phyloP scores from a whole-genome alignment of 208 protist species.

The Crithidia acanthocephali region DNA sequence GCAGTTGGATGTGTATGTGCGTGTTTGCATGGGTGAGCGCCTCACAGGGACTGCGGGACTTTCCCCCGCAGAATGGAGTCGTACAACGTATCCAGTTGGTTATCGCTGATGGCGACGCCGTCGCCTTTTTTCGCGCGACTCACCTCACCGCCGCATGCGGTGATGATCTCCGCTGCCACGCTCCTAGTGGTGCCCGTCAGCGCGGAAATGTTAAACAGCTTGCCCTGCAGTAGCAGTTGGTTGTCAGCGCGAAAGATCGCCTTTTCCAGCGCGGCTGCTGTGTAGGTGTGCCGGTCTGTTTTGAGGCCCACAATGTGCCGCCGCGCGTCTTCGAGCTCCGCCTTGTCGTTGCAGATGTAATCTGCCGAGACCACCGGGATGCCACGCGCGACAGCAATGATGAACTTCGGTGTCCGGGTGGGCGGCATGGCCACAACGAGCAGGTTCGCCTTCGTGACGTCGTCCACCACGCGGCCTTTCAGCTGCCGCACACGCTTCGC shows the following conservation, averaged over 20 bases:
- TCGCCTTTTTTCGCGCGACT: constrained; percentile 26
- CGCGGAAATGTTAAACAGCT: constrained; percentile 43
- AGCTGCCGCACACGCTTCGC: constrained; percentile 46
- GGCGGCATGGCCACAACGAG: constrained; percentile 69
- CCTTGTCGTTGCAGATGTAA: constrained; percentile 40
- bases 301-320: constrained; percentile 50
- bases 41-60: constrained; percentile 10
- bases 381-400: constrained; percentile 77
- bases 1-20: neutral
- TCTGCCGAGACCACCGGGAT: constrained; percentile 73
- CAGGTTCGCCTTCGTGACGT: constrained; percentile 57
- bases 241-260: constrained; percentile 45
- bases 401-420: constrained; percentile 84
- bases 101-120: constrained; percentile 40
- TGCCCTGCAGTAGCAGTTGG: constrained; percentile 47
- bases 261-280: constrained; percentile 38
- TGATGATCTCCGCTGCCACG: constrained; percentile 72
- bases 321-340: constrained; percentile 19
- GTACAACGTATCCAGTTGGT: constrained; percentile 61
- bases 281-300: constrained; percentile 60
- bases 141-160: constrained; percentile 63
- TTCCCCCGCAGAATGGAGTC: constrained; percentile 67
- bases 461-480: constrained; percentile 54
- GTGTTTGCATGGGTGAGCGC: too few relatives aligned
- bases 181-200: constrained; percentile 45